These are phyloP conservation scores for Melocanna baccifera DNA, from an alignment of 176 grass and related monocot species.

Conservation along the genomic window DNA sequence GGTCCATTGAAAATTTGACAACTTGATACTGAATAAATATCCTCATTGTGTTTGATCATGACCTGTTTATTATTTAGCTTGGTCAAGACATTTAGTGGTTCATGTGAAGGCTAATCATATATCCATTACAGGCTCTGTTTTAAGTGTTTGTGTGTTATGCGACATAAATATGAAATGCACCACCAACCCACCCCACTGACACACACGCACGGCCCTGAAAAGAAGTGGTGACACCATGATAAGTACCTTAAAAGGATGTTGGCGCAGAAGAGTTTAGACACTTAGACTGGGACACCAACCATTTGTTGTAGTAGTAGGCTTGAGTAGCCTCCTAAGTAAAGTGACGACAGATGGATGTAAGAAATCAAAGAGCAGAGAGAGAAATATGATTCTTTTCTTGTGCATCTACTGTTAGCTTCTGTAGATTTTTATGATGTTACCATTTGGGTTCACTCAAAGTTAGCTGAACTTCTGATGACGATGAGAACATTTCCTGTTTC, in stretches of 20 bases:
- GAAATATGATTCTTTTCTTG: neutral
- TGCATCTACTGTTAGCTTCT: neutral
- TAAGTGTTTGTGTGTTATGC: neutral
- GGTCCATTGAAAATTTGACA: neutral
- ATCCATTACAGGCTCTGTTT: neutral
- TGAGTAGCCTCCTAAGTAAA: neutral
- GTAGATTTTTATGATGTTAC: neutral
- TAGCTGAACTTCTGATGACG: neutral
- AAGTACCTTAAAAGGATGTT: slow-evolving; percentile 10
- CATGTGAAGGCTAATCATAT: neutral
- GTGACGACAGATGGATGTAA: neutral
- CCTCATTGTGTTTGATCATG: neutral
- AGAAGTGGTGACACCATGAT: neutral
- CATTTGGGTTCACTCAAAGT: neutral
- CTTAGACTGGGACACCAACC: neutral
- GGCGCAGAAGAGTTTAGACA: neutral
- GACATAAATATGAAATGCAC: neutral
- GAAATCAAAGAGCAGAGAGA: neutral
- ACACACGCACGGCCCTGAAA: neutral
- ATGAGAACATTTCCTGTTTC: neutral
- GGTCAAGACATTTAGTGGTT: neutral
- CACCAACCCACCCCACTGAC: neutral
- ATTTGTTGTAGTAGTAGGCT: neutral
- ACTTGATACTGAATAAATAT: neutral
- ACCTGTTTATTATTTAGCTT: neutral